Percentiles rank a stretch among this genome's conserved stretches.
Conservation (phyloP, 768 basidiomycete genomes). For the Fomitopsis serialis region DNA sequence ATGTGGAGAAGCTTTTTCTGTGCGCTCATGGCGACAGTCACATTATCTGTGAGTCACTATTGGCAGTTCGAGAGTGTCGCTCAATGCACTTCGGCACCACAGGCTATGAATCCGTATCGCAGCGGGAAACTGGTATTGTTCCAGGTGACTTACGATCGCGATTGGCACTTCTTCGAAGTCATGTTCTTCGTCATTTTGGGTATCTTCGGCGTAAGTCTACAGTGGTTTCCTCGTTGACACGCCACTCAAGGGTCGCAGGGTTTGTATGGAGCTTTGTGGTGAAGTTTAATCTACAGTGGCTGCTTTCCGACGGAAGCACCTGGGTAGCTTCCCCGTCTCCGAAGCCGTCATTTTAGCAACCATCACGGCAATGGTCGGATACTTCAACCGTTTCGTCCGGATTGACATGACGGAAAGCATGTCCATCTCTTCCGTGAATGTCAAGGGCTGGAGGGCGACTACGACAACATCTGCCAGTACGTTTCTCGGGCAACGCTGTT, state of each 20-base stretch:
- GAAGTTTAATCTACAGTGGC: conserved; percentile 96
- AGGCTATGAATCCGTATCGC: conserved; percentile 93
- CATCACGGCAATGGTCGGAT: conserved; percentile 87
- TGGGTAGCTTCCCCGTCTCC: conserved; percentile 75
- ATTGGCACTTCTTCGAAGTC: conserved; percentile 99
- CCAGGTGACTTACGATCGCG: conserved; percentile 92
- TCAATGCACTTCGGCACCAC: background rate
- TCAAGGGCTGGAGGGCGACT: conserved; percentile 79
- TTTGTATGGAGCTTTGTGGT: conserved; percentile 96
- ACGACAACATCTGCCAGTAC: conserved; percentile 93
- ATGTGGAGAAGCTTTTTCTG: conserved; percentile 99
- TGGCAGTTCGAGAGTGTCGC: background rate
- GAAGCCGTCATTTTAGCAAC: conserved; percentile 88
- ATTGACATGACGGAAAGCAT: conserved; percentile 98
- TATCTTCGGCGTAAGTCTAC: conserved; percentile 77
- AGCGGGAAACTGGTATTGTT: conserved; percentile 94
- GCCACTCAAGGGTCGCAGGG: conserved; percentile 47
- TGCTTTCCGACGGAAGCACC: conserved; percentile 88
- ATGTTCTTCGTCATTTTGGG: conserved; percentile 95
- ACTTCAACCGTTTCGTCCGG: conserved; percentile 89
- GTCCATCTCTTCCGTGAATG: conserved; percentile 92
- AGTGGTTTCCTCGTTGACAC: background rate
- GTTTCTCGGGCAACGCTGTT: conserved; percentile 30
- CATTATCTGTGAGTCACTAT: conserved; percentile 69
- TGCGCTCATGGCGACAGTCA: conserved; percentile 94